Base-by-base conservation (phyloP, 345 rosid genomes). In the Lumnitzera racemosa region DNA sequence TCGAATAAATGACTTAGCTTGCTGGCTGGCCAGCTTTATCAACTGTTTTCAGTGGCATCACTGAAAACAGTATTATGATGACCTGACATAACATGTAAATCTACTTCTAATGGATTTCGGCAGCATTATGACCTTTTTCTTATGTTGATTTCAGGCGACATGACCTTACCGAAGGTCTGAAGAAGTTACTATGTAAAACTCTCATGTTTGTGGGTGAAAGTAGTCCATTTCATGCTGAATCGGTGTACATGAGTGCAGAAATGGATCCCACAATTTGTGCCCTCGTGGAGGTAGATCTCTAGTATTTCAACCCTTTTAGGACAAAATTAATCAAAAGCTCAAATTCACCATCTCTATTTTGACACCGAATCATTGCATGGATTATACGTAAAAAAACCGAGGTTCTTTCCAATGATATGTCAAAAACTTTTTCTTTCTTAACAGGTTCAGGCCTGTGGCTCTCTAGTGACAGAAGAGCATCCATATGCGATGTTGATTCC, bases 401-500 rank as follows among this genome's bases (percentile, higher is more conserved):
- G 7, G 36, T 3, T 3, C 36, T 29, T 6, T 29, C 7, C 36
- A 29, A 29, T 29, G 3, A 29, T 29, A 29, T 29, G 36, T 29
- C 3, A 51, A 62, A 13, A 20, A 20, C 20, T 20, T 20, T 20
- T 8, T 15, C 10, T 27, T 36, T 50, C n/a, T 53, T 61, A 20
- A 51, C 76, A 82, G 90, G 90, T 85, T 61, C 78, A 78, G 64
- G 85, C 77, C 4, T 80, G 87, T 31, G 87, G 87, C 8, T 85
- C 87, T 0, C 52, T 85, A 67, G 91, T 82, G 47, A 85, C 91
- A 50, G 85, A 85, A 63, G 91, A 82, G 69, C 81, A 80, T 49
- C 87, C 91, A 2, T 69, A 78, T 67, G 83, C 85, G 51, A 82
- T 85, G 91, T 29, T 85, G 56, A 74, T 82, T 53, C 91, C 91